Percentiles rank a stretch among this genome's conserved stretches.
Conservation (phyloP, 768 basidiomycete genomes). For the Ephemerocybe angulata region DNA sequence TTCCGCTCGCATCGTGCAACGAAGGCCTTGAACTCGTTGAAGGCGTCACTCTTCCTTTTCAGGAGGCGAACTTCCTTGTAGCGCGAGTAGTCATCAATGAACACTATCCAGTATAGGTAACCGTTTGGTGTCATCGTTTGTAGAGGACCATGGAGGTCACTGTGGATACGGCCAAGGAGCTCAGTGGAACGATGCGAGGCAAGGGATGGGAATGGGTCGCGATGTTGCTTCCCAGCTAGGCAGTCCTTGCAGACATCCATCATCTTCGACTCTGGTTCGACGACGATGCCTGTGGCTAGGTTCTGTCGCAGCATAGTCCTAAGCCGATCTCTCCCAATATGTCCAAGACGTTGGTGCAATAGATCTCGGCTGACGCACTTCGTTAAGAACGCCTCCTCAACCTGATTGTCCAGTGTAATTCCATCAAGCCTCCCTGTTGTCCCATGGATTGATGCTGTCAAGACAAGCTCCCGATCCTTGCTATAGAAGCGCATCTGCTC, state of each 20-base stretch:
- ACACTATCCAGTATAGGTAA: slow-evolving; percentile 10
- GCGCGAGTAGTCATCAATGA: slow-evolving; percentile 8
- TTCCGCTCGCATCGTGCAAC: slow-evolving; percentile 29
- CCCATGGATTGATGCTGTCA: neutral
- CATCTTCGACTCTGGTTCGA: slow-evolving; percentile 1
- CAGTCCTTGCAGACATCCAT: slow-evolving; percentile 17
- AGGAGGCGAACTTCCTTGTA: slow-evolving; percentile 3
- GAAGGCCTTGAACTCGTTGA: slow-evolving; percentile 10
- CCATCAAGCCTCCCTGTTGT: neutral
- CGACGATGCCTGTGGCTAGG: slow-evolving; percentile 9
- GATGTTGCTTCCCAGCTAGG: slow-evolving; percentile 18
- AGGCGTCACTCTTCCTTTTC: slow-evolving; percentile 4
- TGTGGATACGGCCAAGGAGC: slow-evolving; percentile 23
- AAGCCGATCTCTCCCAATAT: slow-evolving; percentile 1
- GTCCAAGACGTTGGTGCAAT: neutral
- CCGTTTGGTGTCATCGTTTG: slow-evolving; percentile 11
- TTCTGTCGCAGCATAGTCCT: slow-evolving; percentile 1
- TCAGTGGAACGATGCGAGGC: neutral
- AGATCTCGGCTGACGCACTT: neutral
- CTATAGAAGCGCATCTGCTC: neutral
- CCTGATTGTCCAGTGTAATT: neutral
- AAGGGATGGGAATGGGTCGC: slow-evolving; percentile 10
- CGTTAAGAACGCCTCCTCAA: neutral
- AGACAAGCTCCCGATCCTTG: neutral
- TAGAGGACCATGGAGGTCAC: slow-evolving; percentile 30